These are phyloP conservation scores for Beauveria asiatica DNA, from an alignment of 2,329 filamentous ascomycete species.

Conservation along the genomic window DNA sequence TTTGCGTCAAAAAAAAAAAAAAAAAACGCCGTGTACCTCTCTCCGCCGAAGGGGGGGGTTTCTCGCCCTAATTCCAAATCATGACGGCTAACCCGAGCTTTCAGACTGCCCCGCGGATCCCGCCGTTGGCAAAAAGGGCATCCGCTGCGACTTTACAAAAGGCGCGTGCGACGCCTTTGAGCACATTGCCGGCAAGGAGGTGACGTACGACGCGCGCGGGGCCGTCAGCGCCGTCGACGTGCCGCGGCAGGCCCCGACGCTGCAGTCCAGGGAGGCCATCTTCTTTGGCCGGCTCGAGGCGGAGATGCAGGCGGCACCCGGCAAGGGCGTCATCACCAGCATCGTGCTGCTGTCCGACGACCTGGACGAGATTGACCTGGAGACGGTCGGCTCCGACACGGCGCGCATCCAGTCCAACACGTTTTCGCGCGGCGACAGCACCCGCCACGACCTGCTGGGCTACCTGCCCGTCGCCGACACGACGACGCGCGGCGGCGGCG, in stretches of 20 bases:
- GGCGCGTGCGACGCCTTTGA: constrained; percentile 41
- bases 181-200: constrained; percentile 17
- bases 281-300: constrained; percentile 75
- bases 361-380: constrained; percentile 78
- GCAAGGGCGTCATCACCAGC: constrained; percentile 68
- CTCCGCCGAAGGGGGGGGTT: too few relatives aligned
- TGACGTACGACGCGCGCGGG: constrained; percentile 21
- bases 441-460: constrained; percentile 53
- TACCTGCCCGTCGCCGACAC: constrained; percentile 43
- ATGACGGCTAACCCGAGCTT: neutral
- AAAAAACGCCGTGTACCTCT: neutral
- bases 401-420: constrained; percentile 77
- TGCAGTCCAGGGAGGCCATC: constrained; percentile 66
- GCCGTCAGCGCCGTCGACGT: constrained; percentile 46
- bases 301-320: constrained; percentile 60
- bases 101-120: constrained; percentile 51
- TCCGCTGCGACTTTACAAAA: constrained; percentile 55
- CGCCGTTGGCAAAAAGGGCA: constrained; percentile 53
- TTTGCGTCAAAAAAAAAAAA: neutral
- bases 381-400: constrained; percentile 65
- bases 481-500: constrained; percentile 29
- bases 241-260: constrained; percentile 50
- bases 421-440: constrained; percentile 63
- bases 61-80: neutral
- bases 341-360: constrained; percentile 67